A percentile compares a stretch with the other conserved stretches of the same genome.
Conservation (phyloP, 2,329 filamentous ascomycete genomes). For the Didymella sp. region DNA sequence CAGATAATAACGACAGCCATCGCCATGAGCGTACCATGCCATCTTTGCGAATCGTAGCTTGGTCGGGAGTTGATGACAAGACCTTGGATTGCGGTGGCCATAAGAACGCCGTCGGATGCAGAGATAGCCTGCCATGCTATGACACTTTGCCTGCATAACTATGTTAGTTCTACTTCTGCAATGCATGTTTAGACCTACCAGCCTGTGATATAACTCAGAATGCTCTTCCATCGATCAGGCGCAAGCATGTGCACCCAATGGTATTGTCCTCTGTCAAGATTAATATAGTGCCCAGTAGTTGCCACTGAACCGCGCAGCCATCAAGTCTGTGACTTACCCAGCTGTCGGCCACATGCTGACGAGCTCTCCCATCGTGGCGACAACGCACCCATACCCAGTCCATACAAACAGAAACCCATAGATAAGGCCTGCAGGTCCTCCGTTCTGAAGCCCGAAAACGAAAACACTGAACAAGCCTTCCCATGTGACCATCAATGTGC, state of each 20-base stretch:
- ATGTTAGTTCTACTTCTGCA: neutral
- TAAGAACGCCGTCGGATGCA: neutral
- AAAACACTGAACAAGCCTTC: neutral
- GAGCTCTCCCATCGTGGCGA: neutral
- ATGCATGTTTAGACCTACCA: neutral
- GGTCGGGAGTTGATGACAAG: neutral
- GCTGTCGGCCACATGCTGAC: neutral
- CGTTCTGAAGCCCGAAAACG: neutral
- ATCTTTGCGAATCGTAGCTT: neutral
- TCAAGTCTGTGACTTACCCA: neutral
- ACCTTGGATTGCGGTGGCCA: neutral
- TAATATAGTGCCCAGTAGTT: neutral
- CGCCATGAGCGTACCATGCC: neutral
- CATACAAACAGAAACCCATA: neutral
- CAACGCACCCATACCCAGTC: neutral
- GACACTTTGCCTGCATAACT: neutral
- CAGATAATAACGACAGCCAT: slow-evolving; percentile 30
- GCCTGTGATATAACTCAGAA: neutral
- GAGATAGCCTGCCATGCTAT: neutral
- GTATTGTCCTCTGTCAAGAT: neutral
- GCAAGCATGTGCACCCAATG: neutral
- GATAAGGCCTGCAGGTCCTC: neutral
- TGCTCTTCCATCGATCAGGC: neutral
- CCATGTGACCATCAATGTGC: neutral
- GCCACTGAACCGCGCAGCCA: neutral